Base-by-base conservation (phyloP, 2,329 filamentous ascomycete genomes). In the Orbilia quercus region DNA sequence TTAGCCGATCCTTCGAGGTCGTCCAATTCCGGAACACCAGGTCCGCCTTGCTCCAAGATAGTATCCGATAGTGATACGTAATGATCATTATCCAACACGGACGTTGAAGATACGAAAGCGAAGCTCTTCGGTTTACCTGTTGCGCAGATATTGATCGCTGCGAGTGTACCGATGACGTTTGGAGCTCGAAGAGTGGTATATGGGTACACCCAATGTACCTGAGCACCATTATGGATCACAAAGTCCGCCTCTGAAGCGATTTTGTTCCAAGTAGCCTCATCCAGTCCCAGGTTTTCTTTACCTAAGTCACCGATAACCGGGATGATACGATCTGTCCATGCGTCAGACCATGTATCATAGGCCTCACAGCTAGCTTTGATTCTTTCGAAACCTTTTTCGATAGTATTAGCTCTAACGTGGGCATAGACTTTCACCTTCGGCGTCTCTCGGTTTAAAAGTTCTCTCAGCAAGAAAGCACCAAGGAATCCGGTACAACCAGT, bases 401-500 rank as follows among this genome's bases (percentile, higher is more conserved):
- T 78, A 67, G 87, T 86, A 79, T 89, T 88, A 40, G 88, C 88
- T 57, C 92, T 89, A 2, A 96, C 89, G 66, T 93, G 88, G 0
- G 89, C 88, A 66, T 96, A 87, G 7, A 96, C 84, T 76, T 86
- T 88, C 12, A 87, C 82, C 16, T 82, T 80, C 16, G 82, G 85
- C 14, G 82, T 82, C 7, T 83, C 82, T 22, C 89, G 84, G 40
- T 85, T 85, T 0, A 97, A 84, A 0, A 96, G 81, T 63, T 96
- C 91, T 63, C 86, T 86, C 31, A 96, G 82, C 9, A 97, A 83
- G 78, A 92, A 96, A 0, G 91, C 86, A 25, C 93, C 93, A 18
- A 97, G 81, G 83, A 97, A 97, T 1, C 93, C 93, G 3, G 93
- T 97, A 2, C 91, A 92, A 45, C 94, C 92, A 1, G 93, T 97